Evolutionary conservation across 148 eudicot species (phyloP).

Genomic region (Pharnaceum exiguum): DNA sequence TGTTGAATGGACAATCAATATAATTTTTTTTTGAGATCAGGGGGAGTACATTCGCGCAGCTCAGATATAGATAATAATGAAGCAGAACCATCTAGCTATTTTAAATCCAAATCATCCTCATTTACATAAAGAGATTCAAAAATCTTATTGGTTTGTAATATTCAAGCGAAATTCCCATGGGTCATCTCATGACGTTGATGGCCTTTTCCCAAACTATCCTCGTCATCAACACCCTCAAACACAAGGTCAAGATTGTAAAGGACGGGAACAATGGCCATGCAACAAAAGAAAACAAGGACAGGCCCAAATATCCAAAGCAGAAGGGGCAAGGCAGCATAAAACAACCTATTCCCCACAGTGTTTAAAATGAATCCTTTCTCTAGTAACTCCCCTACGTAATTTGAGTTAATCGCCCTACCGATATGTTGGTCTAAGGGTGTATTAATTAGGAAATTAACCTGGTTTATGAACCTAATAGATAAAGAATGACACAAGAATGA

Average conservation of each 20-base stretch:
- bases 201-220: slow-evolving; percentile 11
- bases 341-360: slow-evolving; percentile 32
- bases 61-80: no score
- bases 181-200: slow-evolving; percentile 10
- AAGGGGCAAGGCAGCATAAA: slow-evolving; percentile 33
- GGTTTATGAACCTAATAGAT: slow-evolving; percentile 80
- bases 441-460: slow-evolving; percentile 60
- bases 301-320: slow-evolving; percentile 41
- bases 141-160: no score
- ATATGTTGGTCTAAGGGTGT: slow-evolving; percentile 5
- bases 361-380: slow-evolving; percentile 28
- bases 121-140: no score
- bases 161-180: slow-evolving; percentile 13
- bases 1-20: no score
- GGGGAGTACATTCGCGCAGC: no score
- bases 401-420: slow-evolving; percentile 10
- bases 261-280: slow-evolving; percentile 24
- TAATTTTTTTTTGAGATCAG: no score
- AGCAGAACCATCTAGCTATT: no score
- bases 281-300: slow-evolving; percentile 25
- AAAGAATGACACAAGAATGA: slow-evolving; percentile 80
- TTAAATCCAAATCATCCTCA: no score
- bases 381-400: slow-evolving; percentile 22
- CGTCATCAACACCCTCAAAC: neutral
- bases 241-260: slow-evolving; percentile 33